Percentiles rank a stretch among this genome's conserved stretches.
These are phyloP conservation scores for Fraxinus platypoda DNA, from an alignment of 305 asterid genomes.

Conservation along the genomic window DNA sequence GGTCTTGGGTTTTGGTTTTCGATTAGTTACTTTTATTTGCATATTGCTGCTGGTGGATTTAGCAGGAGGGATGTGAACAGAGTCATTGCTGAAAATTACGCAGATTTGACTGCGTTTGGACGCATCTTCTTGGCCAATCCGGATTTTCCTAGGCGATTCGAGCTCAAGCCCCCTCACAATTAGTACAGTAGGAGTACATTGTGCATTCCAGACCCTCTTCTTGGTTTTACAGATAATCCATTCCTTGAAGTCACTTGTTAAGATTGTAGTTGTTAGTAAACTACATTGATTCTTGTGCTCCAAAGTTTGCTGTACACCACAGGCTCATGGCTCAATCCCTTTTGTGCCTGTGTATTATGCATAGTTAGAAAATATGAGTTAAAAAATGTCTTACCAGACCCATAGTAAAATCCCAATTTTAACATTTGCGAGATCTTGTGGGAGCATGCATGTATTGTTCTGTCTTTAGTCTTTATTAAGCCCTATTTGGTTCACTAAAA, in stretches of 20 bases:
- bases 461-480: no score
- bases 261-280: background rate
- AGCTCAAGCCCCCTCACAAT: constrained; percentile 8
- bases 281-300: background rate
- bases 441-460: no score
- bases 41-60: constrained; percentile 19
- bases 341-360: background rate
- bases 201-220: constrained; percentile 9
- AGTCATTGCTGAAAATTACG: constrained; percentile 11
- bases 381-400: no score
- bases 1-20: background rate
- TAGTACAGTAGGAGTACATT: constrained; percentile 10
- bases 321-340: background rate
- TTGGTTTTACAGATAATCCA: constrained; percentile 25
- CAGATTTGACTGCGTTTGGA: constrained; percentile 25
- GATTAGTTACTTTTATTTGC: background rate
- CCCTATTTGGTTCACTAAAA: no score
- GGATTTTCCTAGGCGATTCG: constrained; percentile 14
- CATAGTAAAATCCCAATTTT: no score
- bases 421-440: no score
- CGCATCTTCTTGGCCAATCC: constrained; percentile 20
- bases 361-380: background rate
- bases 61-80: constrained; percentile 5
- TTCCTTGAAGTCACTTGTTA: constrained; percentile 6
- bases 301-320: background rate